Evolutionary conservation across 306 rosid species (phyloP).

Genomic region (Lathyrus aphaca): DNA sequence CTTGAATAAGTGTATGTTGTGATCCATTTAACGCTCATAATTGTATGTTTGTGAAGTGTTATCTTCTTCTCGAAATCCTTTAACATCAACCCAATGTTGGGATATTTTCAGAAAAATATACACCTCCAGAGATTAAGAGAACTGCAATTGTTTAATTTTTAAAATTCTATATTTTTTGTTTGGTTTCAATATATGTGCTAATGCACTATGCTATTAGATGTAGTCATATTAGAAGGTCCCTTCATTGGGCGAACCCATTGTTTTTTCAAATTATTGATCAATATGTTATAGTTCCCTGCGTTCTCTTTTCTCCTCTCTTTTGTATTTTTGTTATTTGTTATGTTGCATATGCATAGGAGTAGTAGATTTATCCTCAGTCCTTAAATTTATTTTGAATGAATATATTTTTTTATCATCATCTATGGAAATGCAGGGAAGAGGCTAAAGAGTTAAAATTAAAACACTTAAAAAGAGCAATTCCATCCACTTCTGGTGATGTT

Average conservation of each 20-base stretch:
- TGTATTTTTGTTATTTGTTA: neutral
- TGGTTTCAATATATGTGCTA: conserved; percentile 15
- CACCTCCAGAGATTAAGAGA: neutral
- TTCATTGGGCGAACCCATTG: conserved; percentile 4
- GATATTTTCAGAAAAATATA: neutral
- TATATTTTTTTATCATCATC: conserved; percentile 24
- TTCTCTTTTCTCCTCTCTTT: neutral
- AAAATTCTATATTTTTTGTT: too few species aligned
- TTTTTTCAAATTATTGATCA: conserved; percentile 13
- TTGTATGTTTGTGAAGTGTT: neutral
- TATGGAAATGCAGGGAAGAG: conserved; percentile 58
- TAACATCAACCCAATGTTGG: neutral
- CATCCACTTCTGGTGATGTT: conserved; percentile 46
- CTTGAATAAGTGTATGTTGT: neutral
- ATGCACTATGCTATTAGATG: conserved; percentile 9
- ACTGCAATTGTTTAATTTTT: too few species aligned
- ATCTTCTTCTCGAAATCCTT: neutral
- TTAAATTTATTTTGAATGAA: conserved; percentile 28
- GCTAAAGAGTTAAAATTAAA: conserved; percentile 62
- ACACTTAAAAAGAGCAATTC: conserved; percentile 33
- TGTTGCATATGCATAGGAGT: neutral
- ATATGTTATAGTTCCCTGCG: neutral
- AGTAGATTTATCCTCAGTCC: conserved; percentile 6
- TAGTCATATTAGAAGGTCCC: conserved; percentile 1
- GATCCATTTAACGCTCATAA: neutral